Base-by-base conservation (phyloP, 176 grass and related monocot species). In the Coix lacrymajobi region DNA sequence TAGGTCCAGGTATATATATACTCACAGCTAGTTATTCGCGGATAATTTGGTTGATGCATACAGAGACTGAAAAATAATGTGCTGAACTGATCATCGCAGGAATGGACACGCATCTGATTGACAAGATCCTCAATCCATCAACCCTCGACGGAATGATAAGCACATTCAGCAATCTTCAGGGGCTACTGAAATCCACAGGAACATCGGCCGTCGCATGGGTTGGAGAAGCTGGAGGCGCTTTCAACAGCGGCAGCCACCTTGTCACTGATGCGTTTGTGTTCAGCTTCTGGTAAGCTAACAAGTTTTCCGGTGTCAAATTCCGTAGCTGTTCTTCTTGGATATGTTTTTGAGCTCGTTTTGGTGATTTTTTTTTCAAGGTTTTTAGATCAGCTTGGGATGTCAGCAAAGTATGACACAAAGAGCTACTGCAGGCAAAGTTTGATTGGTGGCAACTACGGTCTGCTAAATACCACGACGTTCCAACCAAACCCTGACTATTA, bases 181-280 rank as follows among this genome's bases (percentile, higher is more conserved):
- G 60, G n/a, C 78, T 89, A 34, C 81, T 99, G 44, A 90, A 77
- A 49, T 69, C 75, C 2, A 32, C 85, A 0, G 89, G 96, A 57
- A 96, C 93, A 1, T 85, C 87, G 1, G 66, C 87, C 0, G 88
- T 91, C 25, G 89, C 91, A 30, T 96, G 96, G 96, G 93, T 99
- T 7, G 93, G 93, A 4, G 91, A 99, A 71, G 72, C 96, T 33
- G 96, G 93, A 83, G 96, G 96, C 1, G 96, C 96, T 66, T 99
- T 92, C 77, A 99, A 99, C 87, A 99, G 96, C 6, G 96, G 96
- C 24, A 93, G 72, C 11, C 96, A 96, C 85, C 93, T 94, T 70
- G 91, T 99, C 62, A 96, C 89, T 7, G 96, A 99, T 33, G 66
- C 96, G 45, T 99, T 96, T 69, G 91, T 94, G 43, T 96, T 92